These are phyloP conservation scores for Peronosclerospora sorghi DNA, from an alignment of 352 stramenopile species.

Conservation along the genomic window DNA sequence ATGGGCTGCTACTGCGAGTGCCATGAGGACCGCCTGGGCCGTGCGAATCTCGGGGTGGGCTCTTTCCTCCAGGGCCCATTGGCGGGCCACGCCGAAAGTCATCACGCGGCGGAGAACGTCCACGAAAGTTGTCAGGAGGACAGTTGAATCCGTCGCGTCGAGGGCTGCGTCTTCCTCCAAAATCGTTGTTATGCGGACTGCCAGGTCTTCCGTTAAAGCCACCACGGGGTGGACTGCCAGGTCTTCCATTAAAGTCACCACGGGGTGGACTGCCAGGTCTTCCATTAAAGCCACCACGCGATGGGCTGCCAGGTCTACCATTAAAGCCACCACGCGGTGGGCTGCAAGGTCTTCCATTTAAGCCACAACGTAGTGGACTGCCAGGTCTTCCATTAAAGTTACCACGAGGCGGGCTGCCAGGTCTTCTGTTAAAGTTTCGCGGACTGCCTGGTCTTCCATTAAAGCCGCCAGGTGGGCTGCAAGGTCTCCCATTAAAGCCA, in stretches of 20 bases:
- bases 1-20: conserved; percentile 16
- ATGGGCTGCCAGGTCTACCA: background rate
- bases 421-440: no score
- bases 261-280: conserved; percentile 1
- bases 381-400: no score
- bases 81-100: conserved; percentile 12
- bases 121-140: conserved; percentile 7
- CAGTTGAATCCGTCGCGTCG: conserved; percentile 10
- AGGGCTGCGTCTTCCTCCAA: conserved; percentile 8
- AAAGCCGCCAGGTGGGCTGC: no score
- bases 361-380: no score
- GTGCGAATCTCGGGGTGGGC: conserved; percentile 18
- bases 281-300: conserved; percentile 2
- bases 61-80: conserved; percentile 14
- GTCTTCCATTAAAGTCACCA: conserved; percentile 1
- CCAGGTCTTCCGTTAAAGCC: conserved; percentile 1
- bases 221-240: conserved; percentile 1
- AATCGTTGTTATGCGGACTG: background rate
- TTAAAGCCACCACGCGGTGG: no score
- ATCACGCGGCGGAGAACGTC: conserved; percentile 18
- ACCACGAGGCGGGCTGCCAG: no score
- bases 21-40: conserved; percentile 12
- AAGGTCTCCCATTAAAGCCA: no score
- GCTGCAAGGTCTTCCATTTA: no score
- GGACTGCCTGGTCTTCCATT: no score